Evolutionary conservation across 31 red algal species (phyloP).

Genomic region (Bonnemaisonia californica): DNA sequence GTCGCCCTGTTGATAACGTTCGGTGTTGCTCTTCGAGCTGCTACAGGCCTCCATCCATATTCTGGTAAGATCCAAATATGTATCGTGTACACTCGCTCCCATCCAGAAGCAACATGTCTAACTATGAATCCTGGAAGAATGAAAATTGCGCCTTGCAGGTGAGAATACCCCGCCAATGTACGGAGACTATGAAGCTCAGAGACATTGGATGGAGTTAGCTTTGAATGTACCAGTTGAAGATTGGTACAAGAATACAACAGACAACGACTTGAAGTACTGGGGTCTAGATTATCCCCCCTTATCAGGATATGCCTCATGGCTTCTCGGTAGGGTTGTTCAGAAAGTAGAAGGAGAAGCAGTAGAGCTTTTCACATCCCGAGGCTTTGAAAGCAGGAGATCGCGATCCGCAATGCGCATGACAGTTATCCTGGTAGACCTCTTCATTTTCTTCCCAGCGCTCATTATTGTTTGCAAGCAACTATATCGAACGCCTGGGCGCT

Average conservation of each 20-base stretch:
- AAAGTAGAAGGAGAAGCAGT: conserved; percentile 45
- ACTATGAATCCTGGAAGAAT: background rate
- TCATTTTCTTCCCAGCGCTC: conserved; percentile 76
- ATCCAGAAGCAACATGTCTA: too few relatives aligned
- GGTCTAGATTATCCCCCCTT: conserved; percentile 95
- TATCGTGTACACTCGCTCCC: too few relatives aligned
- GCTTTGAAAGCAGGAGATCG: conserved; percentile 63
- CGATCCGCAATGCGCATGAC: conserved; percentile 75
- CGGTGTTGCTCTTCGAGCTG: background rate
- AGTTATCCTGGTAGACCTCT: conserved; percentile 73
- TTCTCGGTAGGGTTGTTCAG: conserved; percentile 36
- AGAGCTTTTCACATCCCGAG: conserved; percentile 49
- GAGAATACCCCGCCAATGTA: conserved; percentile 78
- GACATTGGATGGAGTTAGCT: conserved; percentile 97
- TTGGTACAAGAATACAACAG: conserved; percentile 62
- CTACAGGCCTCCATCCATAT: background rate
- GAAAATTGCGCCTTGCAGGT: conserved; percentile 29
- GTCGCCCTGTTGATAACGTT: background rate
- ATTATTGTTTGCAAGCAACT: conserved; percentile 14
- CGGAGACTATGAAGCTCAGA: conserved; percentile 96
- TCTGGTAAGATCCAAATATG: background rate
- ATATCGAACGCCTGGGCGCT: background rate
- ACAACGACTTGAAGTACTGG: conserved; percentile 85
- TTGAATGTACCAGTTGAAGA: conserved; percentile 44
- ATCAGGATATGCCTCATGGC: conserved; percentile 68